A percentile compares a stretch with the other conserved stretches of the same genome.
Conservation (phyloP, 768 basidiomycete genomes). For the Xerocomus spinulosus region DNA sequence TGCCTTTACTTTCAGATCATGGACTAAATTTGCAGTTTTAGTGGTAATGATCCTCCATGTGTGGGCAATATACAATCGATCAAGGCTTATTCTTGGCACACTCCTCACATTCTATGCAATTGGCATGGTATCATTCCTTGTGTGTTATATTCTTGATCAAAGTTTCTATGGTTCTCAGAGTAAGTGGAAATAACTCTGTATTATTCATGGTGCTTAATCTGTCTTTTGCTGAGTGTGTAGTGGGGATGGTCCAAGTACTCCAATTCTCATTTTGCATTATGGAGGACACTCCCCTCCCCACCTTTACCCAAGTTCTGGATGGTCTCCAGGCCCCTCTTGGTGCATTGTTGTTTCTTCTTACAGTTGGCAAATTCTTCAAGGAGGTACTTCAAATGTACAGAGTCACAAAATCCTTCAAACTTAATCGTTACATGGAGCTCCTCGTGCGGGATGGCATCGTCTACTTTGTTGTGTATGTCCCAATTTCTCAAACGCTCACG, state of each 20-base stretch:
- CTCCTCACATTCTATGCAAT: neutral
- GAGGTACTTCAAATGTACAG: neutral
- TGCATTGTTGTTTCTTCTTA: neutral
- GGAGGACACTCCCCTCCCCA: neutral
- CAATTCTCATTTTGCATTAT: neutral
- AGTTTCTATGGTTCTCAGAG: neutral
- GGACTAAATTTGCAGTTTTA: neutral
- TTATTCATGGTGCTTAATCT: neutral
- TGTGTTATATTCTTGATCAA: neutral
- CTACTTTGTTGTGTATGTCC: neutral
- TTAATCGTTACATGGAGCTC: neutral
- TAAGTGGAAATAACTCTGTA: neutral
- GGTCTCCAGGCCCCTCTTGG: neutral
- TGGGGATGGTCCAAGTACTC: neutral
- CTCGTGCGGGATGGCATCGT: neutral
- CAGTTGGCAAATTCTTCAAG: neutral
- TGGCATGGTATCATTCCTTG: neutral
- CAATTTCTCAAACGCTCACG: neutral
- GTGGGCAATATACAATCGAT: slow-evolving; percentile 1
- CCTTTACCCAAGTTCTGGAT: neutral
- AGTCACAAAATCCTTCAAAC: neutral
- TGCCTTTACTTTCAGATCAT: neutral
- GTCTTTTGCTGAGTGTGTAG: neutral
- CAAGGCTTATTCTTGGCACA: neutral
- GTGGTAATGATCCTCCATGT: slow-evolving; percentile 3